Evolutionary conservation across 345 rosid genomes (phyloP), one percentile per base, ranked within the genome.

Genomic region (Arabidopsis arenosa): DNA sequence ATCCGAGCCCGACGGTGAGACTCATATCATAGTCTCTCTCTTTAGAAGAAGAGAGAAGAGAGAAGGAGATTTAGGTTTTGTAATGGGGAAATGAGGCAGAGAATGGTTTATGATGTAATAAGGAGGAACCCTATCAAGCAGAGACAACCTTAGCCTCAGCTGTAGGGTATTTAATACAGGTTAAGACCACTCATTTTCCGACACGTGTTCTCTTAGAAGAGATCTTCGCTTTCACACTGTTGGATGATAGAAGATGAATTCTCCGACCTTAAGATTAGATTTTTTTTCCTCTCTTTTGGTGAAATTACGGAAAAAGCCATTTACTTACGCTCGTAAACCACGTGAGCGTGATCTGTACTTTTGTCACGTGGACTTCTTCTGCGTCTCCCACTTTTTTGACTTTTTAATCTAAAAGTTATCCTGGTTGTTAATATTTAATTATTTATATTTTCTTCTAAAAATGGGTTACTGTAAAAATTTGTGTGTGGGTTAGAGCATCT

Each of bases 1-100:
- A 86, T 90, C 85, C 86, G 98, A 91, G 87, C 79, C 89, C 88
- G 93, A 85, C 89, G 84, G 88, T 83, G 75, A 89, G 53, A 48
- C 80, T 63, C 15, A 47, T 49, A 52, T 40, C 33, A 11, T 23
- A 6, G 3, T n/a, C 30, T 23, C 13, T 1, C 65, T 52, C 40
- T 33, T 8, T 32, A 26, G 11, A 56, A 43, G 55, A 47, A 5
- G 26, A 39, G 36, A 53, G 5, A 62, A 76, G 52, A 63, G 33
- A 48, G 67, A 52, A 52, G 54, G 0, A 35, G 21, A 32, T 0
- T 47, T 36, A 43, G 52, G 43, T 57, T 26, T 12, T 14, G 68
- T 30, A 51, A 75, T 67, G 54, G 43, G 3, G 26, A 41, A 44
- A 43, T 54, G 60, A 37, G 70, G 71, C 13, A 40, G 41, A 60